phyloP scores from a whole-genome alignment of 257 asterid genomes.

The Mitragyna speciosa region DNA sequence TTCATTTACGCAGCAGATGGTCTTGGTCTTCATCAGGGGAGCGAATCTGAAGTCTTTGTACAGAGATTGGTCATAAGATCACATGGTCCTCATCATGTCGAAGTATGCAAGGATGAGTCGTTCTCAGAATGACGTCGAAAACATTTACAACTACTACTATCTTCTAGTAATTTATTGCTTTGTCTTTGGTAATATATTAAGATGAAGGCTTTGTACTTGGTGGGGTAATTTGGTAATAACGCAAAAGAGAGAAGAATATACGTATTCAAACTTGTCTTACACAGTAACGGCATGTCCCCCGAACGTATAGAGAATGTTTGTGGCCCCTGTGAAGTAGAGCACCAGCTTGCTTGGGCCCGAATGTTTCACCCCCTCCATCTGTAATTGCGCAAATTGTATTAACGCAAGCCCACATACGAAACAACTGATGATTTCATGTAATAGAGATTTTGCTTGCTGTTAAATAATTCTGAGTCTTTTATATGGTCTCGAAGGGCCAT shows the following conservation, averaged over 20 bases:
- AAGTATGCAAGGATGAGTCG: conserved; percentile 33
- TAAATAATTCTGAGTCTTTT: no score
- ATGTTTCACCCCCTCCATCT: conserved; percentile 80
- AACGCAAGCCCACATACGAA: neutral
- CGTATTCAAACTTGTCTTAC: conserved; percentile 47
- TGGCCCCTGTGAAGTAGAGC: conserved; percentile 86
- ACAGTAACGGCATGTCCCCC: conserved; percentile 99
- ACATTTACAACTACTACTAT: neutral
- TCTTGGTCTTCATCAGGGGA: neutral
- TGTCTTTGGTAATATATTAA: no score
- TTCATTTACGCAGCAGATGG: neutral
- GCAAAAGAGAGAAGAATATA: conserved; percentile 16
- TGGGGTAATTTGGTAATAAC: neutral
- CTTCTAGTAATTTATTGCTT: neutral
- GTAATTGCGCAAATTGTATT: neutral
- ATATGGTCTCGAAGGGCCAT: no score
- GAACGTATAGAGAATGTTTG: conserved; percentile 89
- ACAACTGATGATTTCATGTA: neutral
- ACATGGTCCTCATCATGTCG: conserved; percentile 31
- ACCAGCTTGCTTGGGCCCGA: conserved; percentile 78
- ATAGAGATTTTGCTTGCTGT: neutral
- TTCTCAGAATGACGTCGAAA: conserved; percentile 27
- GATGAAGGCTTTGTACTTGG: neutral
- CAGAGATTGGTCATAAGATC: conserved; percentile 30
- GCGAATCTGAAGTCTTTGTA: conserved; percentile 9